Conservation (phyloP, 306 rosid species). For the Sechiopsis laciniata region DNA sequence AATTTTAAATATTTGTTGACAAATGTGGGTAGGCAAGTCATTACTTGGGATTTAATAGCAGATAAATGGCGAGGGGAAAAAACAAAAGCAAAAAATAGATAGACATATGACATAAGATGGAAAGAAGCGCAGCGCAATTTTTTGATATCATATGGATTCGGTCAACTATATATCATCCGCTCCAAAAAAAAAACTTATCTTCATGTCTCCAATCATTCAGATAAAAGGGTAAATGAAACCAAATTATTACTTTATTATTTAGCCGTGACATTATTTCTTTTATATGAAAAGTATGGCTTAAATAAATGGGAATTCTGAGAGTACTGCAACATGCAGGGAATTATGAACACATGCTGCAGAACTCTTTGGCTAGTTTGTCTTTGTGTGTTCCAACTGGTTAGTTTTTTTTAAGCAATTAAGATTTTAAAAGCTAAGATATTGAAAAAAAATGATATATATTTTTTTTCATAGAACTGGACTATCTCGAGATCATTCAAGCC, state of each 20-base stretch:
- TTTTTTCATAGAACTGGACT: too few relatives aligned
- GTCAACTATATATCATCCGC: slow-evolving; percentile 9
- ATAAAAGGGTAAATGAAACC: slow-evolving; percentile 1
- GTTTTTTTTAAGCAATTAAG: not conserved
- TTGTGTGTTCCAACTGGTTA: not conserved
- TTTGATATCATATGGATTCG: too few relatives aligned
- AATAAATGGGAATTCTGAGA: slow-evolving; percentile 1
- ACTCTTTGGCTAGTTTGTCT: not conserved
- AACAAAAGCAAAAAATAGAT: not conserved
- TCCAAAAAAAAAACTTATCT: slow-evolving; percentile 10
- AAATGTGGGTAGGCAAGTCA: slow-evolving; percentile 16
- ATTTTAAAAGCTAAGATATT: not conserved
- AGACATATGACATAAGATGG: not conserved
- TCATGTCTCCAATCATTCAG: not conserved
- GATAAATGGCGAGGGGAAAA: slow-evolving; percentile 7
- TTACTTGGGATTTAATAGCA: slow-evolving; percentile 15
- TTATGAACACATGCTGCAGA: slow-evolving; percentile 10
- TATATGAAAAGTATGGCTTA: not conserved
- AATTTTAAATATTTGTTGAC: slow-evolving; percentile 7
- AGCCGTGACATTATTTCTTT: not conserved
- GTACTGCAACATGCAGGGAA: not conserved
- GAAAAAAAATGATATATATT: too few relatives aligned
- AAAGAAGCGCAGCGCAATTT: too few relatives aligned
- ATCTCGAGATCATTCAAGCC: too few relatives aligned
- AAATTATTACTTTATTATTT: not conserved